Base-by-base conservation (phyloP, 176 grass and related monocot species). In the Cenchrus fungigraminus region DNA sequence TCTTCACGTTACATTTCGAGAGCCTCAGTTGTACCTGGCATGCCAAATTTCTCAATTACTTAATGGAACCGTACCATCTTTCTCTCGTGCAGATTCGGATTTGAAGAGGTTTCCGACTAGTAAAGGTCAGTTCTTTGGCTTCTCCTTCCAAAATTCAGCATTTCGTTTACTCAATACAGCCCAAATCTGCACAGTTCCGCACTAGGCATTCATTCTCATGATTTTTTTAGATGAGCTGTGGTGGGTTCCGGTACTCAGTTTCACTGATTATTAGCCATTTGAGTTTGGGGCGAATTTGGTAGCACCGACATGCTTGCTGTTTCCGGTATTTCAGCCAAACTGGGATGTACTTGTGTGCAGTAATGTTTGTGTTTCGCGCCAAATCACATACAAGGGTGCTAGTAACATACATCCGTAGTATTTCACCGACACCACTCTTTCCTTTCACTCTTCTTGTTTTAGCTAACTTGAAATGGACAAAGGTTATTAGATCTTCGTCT, bases 1-100 rank as follows among this genome's bases (percentile, higher is more conserved):
- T 85, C 53, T 49, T 64, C 8, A 58, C 66, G 37, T 79, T 45
- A 56, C 74, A 42, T 82, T 78, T 72, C 50, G 78, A 82, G 83
- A 4, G 37, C 37, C 37, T 60, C 56, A 56, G 63, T 22, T 75
- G 63, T 47, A 25, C 44, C 3, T 40, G 73, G 13, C 68, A 14
- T 83, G 71, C 71, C 16, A 22, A 56, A 68, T 81, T 25, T 25
- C 17, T 31, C 11, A 14, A 68, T 68, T 80, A 45, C 85, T 80
- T 74, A 66, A 67, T 16, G 4, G 63, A 71, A 71, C 64, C 62
- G 22, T 71, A 82, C 47, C 44, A 0, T 34, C 10, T 46, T 76
- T 77, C 17, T 65, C 13, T 19, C 13, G 49, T 45, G n/a, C 46
- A 72, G 14, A 53, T 60, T 40, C 74, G 6, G 6, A 54, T 74